A percentile compares a stretch with the other conserved stretches of the same genome.
phyloP scores from a whole-genome alignment of 768 basidiomycete genomes.

The Kwoniella europaea region DNA sequence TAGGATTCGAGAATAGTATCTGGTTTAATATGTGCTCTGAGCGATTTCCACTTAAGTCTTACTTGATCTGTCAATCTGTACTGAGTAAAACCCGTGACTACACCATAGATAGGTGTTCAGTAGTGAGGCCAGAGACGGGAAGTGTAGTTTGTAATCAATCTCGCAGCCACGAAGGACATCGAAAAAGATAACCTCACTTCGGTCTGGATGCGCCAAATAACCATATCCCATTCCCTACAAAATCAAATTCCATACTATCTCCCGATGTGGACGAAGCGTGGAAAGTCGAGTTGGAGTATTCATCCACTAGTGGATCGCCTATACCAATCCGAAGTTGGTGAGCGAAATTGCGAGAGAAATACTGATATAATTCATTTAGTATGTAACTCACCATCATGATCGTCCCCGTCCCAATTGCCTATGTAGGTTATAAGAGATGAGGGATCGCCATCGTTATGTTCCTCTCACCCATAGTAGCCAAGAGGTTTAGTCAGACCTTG shows the following conservation, averaged over 20 bases:
- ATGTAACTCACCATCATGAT: not conserved
- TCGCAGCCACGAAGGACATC: no score
- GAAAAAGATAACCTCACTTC: no score
- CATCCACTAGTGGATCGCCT: slow-evolving; percentile 5
- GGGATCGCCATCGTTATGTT: slow-evolving; percentile 9
- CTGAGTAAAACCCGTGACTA: not conserved
- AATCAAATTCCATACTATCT: not conserved
- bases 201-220: slow-evolving; percentile 3
- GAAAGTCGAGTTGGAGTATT: slow-evolving; percentile 7
- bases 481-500: not conserved
- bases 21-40: not conserved
- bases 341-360: no score
- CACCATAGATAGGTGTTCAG: not conserved
- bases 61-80: not conserved
- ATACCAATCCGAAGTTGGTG: no score
- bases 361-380: no score
- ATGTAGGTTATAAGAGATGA: not conserved
- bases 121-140: no score
- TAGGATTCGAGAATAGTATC: not conserved
- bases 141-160: no score
- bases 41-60: not conserved
- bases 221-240: not conserved
- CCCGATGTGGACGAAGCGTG: not conserved
- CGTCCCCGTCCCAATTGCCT: slow-evolving; percentile 8
- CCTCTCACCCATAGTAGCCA: not conserved